Percentiles rank a stretch among this genome's conserved stretches.
Evolutionary conservation across 192 early-diverging fungal species (phyloP).

Genomic region (Coemansia javaensis): DNA sequence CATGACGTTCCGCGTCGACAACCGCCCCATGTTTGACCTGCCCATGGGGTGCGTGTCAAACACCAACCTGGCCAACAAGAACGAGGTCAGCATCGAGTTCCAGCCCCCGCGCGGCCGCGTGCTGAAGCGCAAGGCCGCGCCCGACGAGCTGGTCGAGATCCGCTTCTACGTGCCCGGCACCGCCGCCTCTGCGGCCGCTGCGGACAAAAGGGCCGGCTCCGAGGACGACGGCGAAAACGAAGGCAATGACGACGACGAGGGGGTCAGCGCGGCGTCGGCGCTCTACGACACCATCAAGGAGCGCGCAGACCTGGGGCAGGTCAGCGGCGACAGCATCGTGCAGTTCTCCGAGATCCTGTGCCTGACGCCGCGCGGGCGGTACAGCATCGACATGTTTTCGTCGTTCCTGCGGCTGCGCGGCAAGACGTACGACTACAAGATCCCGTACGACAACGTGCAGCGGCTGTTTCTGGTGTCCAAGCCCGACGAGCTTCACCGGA

Average conservation of each 20-base stretch:
- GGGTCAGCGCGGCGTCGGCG: slow-evolving; percentile 61
- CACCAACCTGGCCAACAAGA: slow-evolving; percentile 76
- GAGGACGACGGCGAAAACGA: slow-evolving; percentile 13
- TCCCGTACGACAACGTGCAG: slow-evolving; percentile 79
- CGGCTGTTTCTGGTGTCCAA: slow-evolving; percentile 86
- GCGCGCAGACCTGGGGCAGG: slow-evolving; percentile 81
- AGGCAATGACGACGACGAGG: slow-evolving; percentile 58
- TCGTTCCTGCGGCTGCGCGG: slow-evolving; percentile 90
- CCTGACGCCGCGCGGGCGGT: slow-evolving; percentile 90
- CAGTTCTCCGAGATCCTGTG: slow-evolving; percentile 85
- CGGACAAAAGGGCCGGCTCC: slow-evolving; percentile 48
- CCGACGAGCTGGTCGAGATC: slow-evolving; percentile 86
- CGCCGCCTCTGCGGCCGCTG: slow-evolving; percentile 54
- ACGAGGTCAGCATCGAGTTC: slow-evolving; percentile 92
- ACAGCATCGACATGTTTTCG: slow-evolving; percentile 89
- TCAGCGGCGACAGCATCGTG: slow-evolving; percentile 83
- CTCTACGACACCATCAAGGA: slow-evolving; percentile 92
- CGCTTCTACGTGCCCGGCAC: slow-evolving; percentile 89
- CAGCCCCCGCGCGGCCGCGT: slow-evolving; percentile 60
- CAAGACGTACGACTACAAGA: slow-evolving; percentile 98
- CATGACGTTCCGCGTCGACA: slow-evolving; percentile 77
- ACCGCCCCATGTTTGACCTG: slow-evolving; percentile 84
- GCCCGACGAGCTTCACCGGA: slow-evolving; percentile 86
- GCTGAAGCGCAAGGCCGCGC: slow-evolving; percentile 51
- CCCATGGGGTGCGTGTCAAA: slow-evolving; percentile 84